Percentiles rank a stretch among this genome's conserved stretches.
Evolutionary conservation across 78 protist genomes (phyloP).

Genomic region (Dictyostelium brefeldianum): DNA sequence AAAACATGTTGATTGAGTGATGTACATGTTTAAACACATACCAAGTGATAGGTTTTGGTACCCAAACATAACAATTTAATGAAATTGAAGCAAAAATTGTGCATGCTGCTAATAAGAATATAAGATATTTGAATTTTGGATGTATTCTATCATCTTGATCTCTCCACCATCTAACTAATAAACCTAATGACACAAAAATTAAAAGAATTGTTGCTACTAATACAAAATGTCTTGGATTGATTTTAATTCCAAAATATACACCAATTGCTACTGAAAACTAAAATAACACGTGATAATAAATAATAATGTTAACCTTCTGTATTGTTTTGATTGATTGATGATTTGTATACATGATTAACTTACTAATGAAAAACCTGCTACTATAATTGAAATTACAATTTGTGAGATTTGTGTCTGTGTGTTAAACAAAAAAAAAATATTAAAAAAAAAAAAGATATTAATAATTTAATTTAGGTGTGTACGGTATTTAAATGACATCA

Average conservation of each 20-base stretch:
- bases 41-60: background rate
- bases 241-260: slow-evolving; percentile 56
- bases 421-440: background rate
- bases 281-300: background rate
- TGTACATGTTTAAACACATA: background rate
- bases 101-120: slow-evolving; percentile 4
- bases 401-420: slow-evolving; percentile 47
- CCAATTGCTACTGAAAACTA: slow-evolving; percentile 75
- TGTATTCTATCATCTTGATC: slow-evolving; percentile 74
- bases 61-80: slow-evolving; percentile 57
- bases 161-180: slow-evolving; percentile 72
- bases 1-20: background rate
- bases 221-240: slow-evolving; percentile 49
- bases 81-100: slow-evolving; percentile 36
- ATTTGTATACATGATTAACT: no score
- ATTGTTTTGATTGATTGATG: no score
- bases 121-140: slow-evolving; percentile 64
- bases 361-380: slow-evolving; percentile 52
- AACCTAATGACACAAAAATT: slow-evolving; percentile 8
- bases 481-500: background rate
- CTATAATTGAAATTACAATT: slow-evolving; percentile 11
- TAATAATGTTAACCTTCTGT: background rate
- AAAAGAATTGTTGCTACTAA: slow-evolving; percentile 27
- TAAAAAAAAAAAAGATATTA: background rate
- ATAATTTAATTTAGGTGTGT: background rate